These are phyloP conservation scores for Candida pseudoglaebosa DNA, from an alignment of 805 yeast species.

Conservation along the genomic window DNA sequence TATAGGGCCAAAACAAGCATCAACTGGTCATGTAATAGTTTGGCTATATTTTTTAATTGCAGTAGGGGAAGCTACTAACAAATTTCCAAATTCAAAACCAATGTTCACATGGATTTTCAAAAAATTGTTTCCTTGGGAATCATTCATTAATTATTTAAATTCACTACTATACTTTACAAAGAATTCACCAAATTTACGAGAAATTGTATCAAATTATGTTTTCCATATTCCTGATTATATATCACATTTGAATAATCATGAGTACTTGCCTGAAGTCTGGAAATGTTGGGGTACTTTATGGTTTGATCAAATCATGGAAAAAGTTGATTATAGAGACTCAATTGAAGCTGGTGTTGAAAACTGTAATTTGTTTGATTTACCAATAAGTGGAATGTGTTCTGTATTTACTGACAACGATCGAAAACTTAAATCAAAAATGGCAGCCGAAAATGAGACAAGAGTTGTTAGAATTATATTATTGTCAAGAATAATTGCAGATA, in stretches of 20 bases:
- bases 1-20: slow-evolving; percentile 65
- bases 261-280: slow-evolving; percentile 73
- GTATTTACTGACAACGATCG: slow-evolving; percentile 17
- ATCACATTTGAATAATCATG: slow-evolving; percentile 53
- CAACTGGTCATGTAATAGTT: slow-evolving; percentile 69
- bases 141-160: slow-evolving; percentile 60
- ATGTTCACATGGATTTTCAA: slow-evolving; percentile 50
- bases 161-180: slow-evolving; percentile 41
- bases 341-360: slow-evolving; percentile 56
- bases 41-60: slow-evolving; percentile 73
- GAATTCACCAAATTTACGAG: slow-evolving; percentile 21
- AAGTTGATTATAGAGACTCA: slow-evolving; percentile 48
- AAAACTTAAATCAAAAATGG: slow-evolving; percentile 22
- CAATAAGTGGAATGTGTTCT: slow-evolving; percentile 55
- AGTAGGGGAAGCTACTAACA: slow-evolving; percentile 51
- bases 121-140: slow-evolving; percentile 66
- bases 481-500: slow-evolving; percentile 49
- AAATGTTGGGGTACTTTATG: slow-evolving; percentile 82
- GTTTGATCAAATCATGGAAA: slow-evolving; percentile 59
- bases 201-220: slow-evolving; percentile 17
- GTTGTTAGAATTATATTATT: slow-evolving; percentile 48
- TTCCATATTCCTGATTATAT: slow-evolving; percentile 35
- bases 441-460: slow-evolving; percentile 47
- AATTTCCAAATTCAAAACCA: slow-evolving; percentile 41
- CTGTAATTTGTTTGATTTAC: slow-evolving; percentile 55